Evolutionary conservation across 148 eudicot genomes (phyloP).

Genomic region (Pharnaceum exiguum): DNA sequence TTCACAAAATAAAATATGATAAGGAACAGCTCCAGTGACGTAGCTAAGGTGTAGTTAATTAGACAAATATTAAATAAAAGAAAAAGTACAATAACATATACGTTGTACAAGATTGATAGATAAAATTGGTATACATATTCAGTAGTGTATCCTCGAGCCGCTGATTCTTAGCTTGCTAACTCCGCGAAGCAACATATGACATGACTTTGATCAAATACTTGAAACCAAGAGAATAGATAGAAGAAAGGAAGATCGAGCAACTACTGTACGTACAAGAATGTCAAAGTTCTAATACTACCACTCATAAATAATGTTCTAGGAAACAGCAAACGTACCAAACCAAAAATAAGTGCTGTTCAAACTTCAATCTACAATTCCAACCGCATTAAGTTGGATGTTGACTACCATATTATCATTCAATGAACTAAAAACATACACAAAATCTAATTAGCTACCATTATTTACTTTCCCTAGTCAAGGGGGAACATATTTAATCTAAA

Average conservation of each 20-base stretch:
- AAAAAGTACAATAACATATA: background rate
- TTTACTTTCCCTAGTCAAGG: too few relatives aligned
- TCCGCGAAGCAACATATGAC: slow-evolving; percentile 21
- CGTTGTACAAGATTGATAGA: background rate
- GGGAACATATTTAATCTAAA: too few relatives aligned
- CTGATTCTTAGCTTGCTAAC: slow-evolving; percentile 15
- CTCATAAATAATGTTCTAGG: slow-evolving; percentile 11
- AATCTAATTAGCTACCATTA: too few relatives aligned
- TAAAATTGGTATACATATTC: background rate
- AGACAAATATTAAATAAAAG: slow-evolving; percentile 25
- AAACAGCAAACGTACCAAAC: slow-evolving; percentile 32
- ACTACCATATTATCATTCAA: slow-evolving; percentile 16
- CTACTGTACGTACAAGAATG: too few relatives aligned
- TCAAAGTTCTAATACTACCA: background rate
- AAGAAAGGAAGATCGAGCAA: too few relatives aligned
- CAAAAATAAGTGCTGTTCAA: slow-evolving; percentile 5
- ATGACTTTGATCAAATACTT: background rate
- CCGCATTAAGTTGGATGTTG: slow-evolving; percentile 13
- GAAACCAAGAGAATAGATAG: background rate
- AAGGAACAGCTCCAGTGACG: too few relatives aligned
- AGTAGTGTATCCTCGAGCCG: slow-evolving; percentile 4
- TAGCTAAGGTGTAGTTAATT: slow-evolving; percentile 16
- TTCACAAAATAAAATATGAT: background rate
- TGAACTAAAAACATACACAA: slow-evolving; percentile 4
- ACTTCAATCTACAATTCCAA: background rate